Percentiles rank a stretch among this genome's conserved stretches.
These are phyloP conservation scores for Exophiala mesophila DNA, from an alignment of 2,329 filamentous ascomycete genomes.

Conservation along the genomic window DNA sequence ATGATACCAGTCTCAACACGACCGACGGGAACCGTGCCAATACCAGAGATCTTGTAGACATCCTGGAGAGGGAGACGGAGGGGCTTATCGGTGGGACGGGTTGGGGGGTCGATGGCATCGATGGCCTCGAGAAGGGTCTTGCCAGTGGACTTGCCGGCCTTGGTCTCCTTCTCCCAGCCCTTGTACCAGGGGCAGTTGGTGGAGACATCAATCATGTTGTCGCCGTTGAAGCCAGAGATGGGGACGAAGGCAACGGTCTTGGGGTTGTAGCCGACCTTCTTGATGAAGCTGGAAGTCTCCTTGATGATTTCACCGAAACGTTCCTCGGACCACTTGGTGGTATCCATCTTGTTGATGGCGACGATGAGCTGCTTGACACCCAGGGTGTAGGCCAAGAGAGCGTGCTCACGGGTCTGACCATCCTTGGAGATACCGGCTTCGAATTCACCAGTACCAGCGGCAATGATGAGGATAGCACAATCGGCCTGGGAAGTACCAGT, in stretches of 20 bases:
- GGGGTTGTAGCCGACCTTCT: conserved; percentile 99
- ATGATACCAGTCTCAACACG: conserved; percentile 99
- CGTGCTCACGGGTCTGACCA: conserved; percentile 99
- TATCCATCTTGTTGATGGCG: conserved; percentile 99
- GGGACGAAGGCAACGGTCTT: conserved; percentile 97
- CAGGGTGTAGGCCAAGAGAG: conserved; percentile 98
- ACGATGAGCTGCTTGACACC: conserved; percentile 99
- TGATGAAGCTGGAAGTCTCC: conserved; percentile 99
- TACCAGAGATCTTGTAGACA: conserved; percentile 99
- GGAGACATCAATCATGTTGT: conserved; percentile 96
- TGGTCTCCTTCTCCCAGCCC: conserved; percentile 99
- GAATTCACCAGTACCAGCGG: conserved; percentile 99
- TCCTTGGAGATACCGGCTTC: conserved; percentile 99
- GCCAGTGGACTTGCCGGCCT: conserved; percentile 75
- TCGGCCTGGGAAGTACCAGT: conserved; percentile 99
- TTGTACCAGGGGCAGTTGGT: conserved; percentile 99
- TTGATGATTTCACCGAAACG: conserved; percentile 99
- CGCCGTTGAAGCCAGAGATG: conserved; percentile 99
- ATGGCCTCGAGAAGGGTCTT: conserved; percentile 99
- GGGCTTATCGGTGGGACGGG: conserved; percentile 96
- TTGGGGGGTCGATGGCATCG: conserved; percentile 86
- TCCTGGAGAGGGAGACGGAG: conserved; percentile 99
- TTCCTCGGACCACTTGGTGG: conserved; percentile 93
- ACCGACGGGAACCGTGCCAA: conserved; percentile 98
- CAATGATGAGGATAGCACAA: conserved; percentile 99